Evolutionary conservation across 225 moss, liverwort and hornwort species (phyloP).

Genomic region (Pseudoscleropodium purum): DNA sequence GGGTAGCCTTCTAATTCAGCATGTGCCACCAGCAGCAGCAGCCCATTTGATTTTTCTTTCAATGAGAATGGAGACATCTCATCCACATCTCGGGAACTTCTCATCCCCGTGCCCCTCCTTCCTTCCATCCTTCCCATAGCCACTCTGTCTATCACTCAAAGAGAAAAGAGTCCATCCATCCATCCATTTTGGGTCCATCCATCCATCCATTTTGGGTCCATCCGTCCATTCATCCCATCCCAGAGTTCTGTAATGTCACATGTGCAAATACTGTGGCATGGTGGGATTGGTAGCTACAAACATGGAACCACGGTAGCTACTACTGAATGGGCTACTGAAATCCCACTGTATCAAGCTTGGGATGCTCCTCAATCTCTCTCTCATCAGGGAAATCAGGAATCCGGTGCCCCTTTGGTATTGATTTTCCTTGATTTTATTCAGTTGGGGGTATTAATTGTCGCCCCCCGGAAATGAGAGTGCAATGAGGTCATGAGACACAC

Average conservation of each 20-base stretch:
- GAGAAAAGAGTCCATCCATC: too few relatives aligned
- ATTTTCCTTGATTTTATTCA: conserved; percentile 11
- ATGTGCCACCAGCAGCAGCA: background rate
- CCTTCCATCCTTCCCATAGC: too few relatives aligned
- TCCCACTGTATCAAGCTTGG: background rate
- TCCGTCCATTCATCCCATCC: too few relatives aligned
- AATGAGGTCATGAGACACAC: background rate
- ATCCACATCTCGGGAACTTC: background rate
- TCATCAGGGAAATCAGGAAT: background rate
- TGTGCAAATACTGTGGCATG: background rate
- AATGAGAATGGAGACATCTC: too few relatives aligned
- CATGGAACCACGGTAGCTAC: background rate
- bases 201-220: too few relatives aligned
- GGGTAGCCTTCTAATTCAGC: background rate
- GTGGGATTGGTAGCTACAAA: background rate
- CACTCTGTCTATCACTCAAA: too few relatives aligned
- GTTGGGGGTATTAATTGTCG: background rate
- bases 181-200: too few relatives aligned
- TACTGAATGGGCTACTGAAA: background rate
- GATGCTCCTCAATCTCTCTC: background rate
- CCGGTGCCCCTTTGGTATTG: background rate
- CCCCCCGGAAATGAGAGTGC: background rate
- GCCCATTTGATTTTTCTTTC: background rate
- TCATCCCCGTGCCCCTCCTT: too few relatives aligned
- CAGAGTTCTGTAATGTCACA: background rate